Base-by-base conservation (phyloP, 306 rosid species). In the Acacia crassicarpa region DNA sequence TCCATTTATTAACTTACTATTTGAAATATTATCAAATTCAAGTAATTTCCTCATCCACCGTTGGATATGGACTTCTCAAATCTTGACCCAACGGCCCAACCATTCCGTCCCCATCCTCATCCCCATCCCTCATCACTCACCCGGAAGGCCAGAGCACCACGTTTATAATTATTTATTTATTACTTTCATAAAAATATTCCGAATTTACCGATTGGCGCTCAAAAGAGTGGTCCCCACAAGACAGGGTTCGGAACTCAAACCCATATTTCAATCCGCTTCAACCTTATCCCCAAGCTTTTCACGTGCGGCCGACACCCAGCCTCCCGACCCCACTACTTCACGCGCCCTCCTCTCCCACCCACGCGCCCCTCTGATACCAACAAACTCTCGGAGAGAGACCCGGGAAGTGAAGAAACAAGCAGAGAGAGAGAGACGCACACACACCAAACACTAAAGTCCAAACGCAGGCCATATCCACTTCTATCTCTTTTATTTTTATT, bases 251-350 rank as follows among this genome's bases (percentile, higher is more conserved):
- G 83, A 72, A 38, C 30, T n/a, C 72, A 72, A 70, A 80, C 40
- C 51, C 65, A 61, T 13, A 72, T 59, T 71, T 45, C 46, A 80
- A 72, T 71, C 13, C 17, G 65, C 38, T 80, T 80, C 1, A 80
- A 58, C 63, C 53, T 71, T 80, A 80, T 80, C 83, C 53, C 17
- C 23, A 43, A 72, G 23, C 78, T 71, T 59, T 58, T 32, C 72
- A 43, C 78, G 38, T 72, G 23, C 25, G 51, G 20, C 40, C 2
- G 77, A 61, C 83, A 32, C 8, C 40, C 61, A 73, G 32, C 70
- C 35, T 3, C 53, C 20, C 40, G 9, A 3, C 35, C 41, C 17
- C 8, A 2, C 43, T 43, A 4, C 6, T 6, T 9, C 38, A 30
- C 81, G 23, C 72, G 27, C 58, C 22, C 9, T 16, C 8, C 58